These are phyloP conservation scores for Vitis rupestris DNA, from an alignment of 164 flowering plant species.

Conservation along the genomic window DNA sequence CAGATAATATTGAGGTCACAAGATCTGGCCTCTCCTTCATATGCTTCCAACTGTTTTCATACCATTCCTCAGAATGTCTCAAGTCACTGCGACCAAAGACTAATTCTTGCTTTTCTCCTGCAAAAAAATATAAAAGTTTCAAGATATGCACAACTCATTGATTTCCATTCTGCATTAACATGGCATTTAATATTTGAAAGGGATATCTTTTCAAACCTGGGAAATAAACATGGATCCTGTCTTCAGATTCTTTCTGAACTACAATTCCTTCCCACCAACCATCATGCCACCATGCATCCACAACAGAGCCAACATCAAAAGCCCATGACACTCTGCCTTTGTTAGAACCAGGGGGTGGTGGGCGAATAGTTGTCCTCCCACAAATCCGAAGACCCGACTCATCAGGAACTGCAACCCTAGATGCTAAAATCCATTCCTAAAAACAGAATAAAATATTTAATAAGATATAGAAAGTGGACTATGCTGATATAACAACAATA, in stretches of 20 bases:
- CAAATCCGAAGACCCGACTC: slow-evolving; percentile 42
- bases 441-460: too few species aligned
- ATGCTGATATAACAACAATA: background rate
- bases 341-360: slow-evolving; percentile 24
- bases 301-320: slow-evolving; percentile 53
- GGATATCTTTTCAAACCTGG: slow-evolving; percentile 53
- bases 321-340: slow-evolving; percentile 29
- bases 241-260: slow-evolving; percentile 44
- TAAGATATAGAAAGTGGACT: too few species aligned
- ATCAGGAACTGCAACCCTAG: slow-evolving; percentile 55
- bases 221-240: slow-evolving; percentile 52
- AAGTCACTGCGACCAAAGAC: slow-evolving; percentile 34
- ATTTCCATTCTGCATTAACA: background rate
- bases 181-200: background rate
- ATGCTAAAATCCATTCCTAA: slow-evolving; percentile 84
- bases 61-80: slow-evolving; percentile 79
- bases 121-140: slow-evolving; percentile 1
- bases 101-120: slow-evolving; percentile 58
- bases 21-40: slow-evolving; percentile 55
- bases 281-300: slow-evolving; percentile 87
- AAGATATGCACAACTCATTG: background rate
- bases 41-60: slow-evolving; percentile 47
- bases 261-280: slow-evolving; percentile 99
- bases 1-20: slow-evolving; percentile 26
- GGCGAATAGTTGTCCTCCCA: slow-evolving; percentile 68